Conservation (phyloP, 2,329 filamentous ascomycete species). For the Thielaviopsis ethacetica region DNA sequence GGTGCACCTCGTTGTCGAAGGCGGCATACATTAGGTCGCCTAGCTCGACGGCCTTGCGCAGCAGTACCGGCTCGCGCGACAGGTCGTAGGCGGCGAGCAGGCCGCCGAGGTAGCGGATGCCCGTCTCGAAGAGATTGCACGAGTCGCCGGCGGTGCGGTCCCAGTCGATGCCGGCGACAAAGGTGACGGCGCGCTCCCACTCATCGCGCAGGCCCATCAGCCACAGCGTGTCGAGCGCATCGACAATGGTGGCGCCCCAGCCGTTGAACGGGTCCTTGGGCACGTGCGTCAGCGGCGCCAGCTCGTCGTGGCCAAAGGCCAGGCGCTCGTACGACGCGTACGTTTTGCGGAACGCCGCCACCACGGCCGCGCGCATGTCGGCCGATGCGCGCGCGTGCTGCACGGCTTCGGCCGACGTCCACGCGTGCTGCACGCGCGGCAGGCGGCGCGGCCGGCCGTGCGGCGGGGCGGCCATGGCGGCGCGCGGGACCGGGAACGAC, state of each 20-base stretch:
- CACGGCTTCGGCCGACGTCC: background rate
- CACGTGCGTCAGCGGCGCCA: constrained; percentile 37
- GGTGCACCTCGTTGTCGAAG: constrained; percentile 52
- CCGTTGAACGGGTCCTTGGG: constrained; percentile 44
- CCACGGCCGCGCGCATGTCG: constrained; percentile 26
- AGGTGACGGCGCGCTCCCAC: constrained; percentile 45
- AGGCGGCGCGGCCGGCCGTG: background rate
- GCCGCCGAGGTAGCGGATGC: constrained; percentile 54
- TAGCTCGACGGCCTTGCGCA: constrained; percentile 46
- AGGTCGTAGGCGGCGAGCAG: constrained; percentile 55
- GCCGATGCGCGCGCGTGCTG: background rate
- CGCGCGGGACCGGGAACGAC: constrained; percentile 11
- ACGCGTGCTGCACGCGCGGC: constrained; percentile 1
- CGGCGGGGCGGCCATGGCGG: constrained; percentile 13
- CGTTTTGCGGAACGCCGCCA: constrained; percentile 34
- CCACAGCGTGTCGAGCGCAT: constrained; percentile 54
- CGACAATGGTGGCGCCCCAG: constrained; percentile 53
- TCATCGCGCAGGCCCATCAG: constrained; percentile 52
- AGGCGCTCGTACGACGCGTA: constrained; percentile 44
- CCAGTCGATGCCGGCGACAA: constrained; percentile 44
- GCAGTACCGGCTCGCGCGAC: constrained; percentile 36
- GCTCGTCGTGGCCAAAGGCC: constrained; percentile 49
- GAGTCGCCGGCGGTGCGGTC: constrained; percentile 27
- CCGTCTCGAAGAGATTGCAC: constrained; percentile 56
- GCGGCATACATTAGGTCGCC: constrained; percentile 48